These are phyloP conservation scores for Pichiaceae sp. DNA, from an alignment of 1,139 yeast genomes.

Conservation along the genomic window DNA sequence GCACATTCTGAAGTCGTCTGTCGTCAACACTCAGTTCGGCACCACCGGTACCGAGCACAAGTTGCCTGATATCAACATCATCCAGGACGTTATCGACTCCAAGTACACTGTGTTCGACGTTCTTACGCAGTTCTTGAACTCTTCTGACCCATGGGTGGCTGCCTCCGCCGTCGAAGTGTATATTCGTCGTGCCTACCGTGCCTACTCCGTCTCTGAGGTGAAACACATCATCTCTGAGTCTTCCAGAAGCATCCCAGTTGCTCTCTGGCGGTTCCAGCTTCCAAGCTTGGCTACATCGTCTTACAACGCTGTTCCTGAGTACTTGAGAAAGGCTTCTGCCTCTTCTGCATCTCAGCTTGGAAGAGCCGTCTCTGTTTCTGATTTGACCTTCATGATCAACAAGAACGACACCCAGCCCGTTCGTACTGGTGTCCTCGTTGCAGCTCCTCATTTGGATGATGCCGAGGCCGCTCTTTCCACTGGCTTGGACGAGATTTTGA, in stretches of 20 bases:
- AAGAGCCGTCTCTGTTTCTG: conserved; percentile 89
- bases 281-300: conserved; percentile 67
- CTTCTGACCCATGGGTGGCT: conserved; percentile 79
- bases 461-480: conserved; percentile 73
- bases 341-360: conserved; percentile 39
- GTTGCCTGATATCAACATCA: conserved; percentile 70
- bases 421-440: conserved; percentile 83
- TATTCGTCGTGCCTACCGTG: conserved; percentile 94
- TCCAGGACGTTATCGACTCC: conserved; percentile 90
- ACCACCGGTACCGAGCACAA: conserved; percentile 70
- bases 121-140: conserved; percentile 79
- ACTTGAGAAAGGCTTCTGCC: conserved; percentile 26
- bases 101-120: conserved; percentile 96
- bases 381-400: conserved; percentile 77
- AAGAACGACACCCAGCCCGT: conserved; percentile 47
- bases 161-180: conserved; percentile 96
- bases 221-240: conserved; percentile 50
- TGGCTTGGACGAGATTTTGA: conserved; percentile 47
- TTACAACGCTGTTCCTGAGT: conserved; percentile 52
- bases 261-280: conserved; percentile 87
- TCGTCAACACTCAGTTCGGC: conserved; percentile 83
- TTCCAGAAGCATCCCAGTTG: conserved; percentile 33
- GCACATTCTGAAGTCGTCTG: conserved; percentile 88
- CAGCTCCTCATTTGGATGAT: conserved; percentile 80
- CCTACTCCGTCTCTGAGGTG: conserved; percentile 79